Base-by-base conservation (phyloP, 1,139 yeast species). In the Saccharomyces hybrid region DNA sequence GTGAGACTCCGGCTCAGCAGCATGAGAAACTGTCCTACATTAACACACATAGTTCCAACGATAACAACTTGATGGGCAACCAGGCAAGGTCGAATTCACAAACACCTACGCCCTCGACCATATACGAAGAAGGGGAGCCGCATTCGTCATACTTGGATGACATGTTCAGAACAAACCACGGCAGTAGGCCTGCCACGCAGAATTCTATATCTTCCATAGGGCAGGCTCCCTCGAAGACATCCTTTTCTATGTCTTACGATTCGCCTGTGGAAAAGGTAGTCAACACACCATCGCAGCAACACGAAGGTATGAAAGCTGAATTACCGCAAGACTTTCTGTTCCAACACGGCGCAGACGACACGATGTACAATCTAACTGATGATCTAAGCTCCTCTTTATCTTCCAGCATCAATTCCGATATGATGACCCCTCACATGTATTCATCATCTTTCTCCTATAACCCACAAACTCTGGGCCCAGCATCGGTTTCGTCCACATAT, bases 361-460 rank as follows among this genome's bases (percentile, higher is more conserved):
- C 60, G 14, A 50, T 56, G 46, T 54, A 62, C 13, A 56, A 56
- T 30, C 58, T 59, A 26, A 54, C 63, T 9, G 69, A 66, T 48
- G 70, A 66, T n/a, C 32, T 66, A 4, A 58, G 62, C 25, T 65
- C 70, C 5, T 67, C 70, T 2, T 50, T 66, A 13, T 62, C 65
- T 4, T 66, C 71, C 4, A 66, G 68, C 49, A 52, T 64, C 4
- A 52, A 62, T 34, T 64, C 65, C 5, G 68, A 65, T 9, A 28
- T 57, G 26, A 50, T 62, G 25, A 59, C 65, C 4, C 62, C 70
- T 5, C 59, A 58, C 52, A 31, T 3, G n/a, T 57, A 54, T 38
- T 63, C 67, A 5, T 62, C 69, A 1, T 65, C 69, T 9, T 59
- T 59, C 30, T 56, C 64, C 1, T 58, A 59, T 50, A 67, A 63